Conservation (phyloP, 306 rosid genomes). For the Arachis hypogaea region DNA sequence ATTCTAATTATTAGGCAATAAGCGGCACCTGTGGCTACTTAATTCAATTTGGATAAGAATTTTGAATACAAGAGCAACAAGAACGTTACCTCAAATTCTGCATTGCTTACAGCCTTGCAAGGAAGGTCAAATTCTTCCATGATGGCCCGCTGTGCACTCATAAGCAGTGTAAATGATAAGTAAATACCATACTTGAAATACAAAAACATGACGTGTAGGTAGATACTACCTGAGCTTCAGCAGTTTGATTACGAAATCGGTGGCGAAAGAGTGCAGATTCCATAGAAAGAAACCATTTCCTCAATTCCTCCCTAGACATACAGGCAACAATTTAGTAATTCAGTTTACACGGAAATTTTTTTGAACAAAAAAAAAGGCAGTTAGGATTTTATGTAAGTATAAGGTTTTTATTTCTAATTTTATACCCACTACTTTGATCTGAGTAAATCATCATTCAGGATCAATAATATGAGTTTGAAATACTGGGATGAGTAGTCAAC, state of each 20-base stretch:
- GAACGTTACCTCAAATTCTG: constrained; percentile 77
- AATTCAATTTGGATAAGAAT: constrained; percentile 12
- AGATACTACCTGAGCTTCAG: constrained; percentile 76
- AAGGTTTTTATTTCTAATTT: background rate
- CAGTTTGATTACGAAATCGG: constrained; percentile 52
- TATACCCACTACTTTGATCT: constrained; percentile 1
- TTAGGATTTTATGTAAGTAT: constrained; percentile 8
- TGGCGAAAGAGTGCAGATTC: constrained; percentile 81
- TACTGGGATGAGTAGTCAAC: background rate
- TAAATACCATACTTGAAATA: constrained; percentile 34
- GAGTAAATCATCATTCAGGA: constrained; percentile 20
- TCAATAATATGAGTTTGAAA: background rate
- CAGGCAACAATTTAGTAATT: constrained; percentile 24
- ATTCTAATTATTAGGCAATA: constrained; percentile 1
- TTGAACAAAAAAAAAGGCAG: background rate
- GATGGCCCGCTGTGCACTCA: constrained; percentile 62
- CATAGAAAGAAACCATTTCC: constrained; percentile 94
- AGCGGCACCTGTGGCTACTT: constrained; percentile 23
- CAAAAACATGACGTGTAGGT: constrained; percentile 3
- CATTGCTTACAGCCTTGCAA: constrained; percentile 60
- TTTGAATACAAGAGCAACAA: constrained; percentile 11
- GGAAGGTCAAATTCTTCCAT: constrained; percentile 77
- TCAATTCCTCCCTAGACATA: constrained; percentile 76
- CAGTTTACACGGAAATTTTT: constrained; percentile 10
- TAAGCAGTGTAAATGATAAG: constrained; percentile 31